Percentiles rank a stretch among this genome's conserved stretches.
Evolutionary conservation across 1,284 basidiomycete species (phyloP).

Genomic region (Trametes polyzona): DNA sequence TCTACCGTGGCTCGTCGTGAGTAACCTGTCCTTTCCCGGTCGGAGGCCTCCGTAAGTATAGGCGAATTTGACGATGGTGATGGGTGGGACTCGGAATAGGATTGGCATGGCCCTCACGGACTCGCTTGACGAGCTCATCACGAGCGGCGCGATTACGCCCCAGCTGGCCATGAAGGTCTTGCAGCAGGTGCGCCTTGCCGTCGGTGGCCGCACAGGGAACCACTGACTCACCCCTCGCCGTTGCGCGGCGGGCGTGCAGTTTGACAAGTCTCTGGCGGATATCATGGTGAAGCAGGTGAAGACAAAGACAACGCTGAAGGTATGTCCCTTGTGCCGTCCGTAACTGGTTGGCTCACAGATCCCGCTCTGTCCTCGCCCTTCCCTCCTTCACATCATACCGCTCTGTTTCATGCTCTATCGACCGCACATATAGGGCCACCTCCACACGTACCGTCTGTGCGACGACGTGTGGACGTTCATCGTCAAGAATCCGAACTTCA

Average conservation of each 20-base stretch:
- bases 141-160: constrained; percentile 95
- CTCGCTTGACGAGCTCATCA: constrained; percentile 98
- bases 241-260: constrained; percentile 62
- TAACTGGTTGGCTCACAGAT: constrained; percentile 13
- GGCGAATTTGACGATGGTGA: constrained; percentile 16
- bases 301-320: constrained; percentile 90
- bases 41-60: not conserved
- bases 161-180: constrained; percentile 97
- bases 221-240: constrained; percentile 9
- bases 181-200: constrained; percentile 72
- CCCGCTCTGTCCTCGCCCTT: not conserved
- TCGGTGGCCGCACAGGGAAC: not conserved
- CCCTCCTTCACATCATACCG: not conserved
- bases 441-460: constrained; percentile 91
- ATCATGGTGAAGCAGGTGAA: constrained; percentile 91
- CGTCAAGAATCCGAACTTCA: constrained; percentile 89
- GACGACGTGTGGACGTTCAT: constrained; percentile 99
- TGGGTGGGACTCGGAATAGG: constrained; percentile 50
- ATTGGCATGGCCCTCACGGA: constrained; percentile 99
- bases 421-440: constrained; percentile 71
- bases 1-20: constrained; percentile 87
- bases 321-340: constrained; percentile 37
- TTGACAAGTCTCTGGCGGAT: constrained; percentile 93
- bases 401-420: not conserved
- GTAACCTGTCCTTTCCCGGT: constrained; percentile 38